These are phyloP conservation scores for Fusarium irregulare DNA, from an alignment of 2,329 filamentous ascomycete species.

Conservation along the genomic window DNA sequence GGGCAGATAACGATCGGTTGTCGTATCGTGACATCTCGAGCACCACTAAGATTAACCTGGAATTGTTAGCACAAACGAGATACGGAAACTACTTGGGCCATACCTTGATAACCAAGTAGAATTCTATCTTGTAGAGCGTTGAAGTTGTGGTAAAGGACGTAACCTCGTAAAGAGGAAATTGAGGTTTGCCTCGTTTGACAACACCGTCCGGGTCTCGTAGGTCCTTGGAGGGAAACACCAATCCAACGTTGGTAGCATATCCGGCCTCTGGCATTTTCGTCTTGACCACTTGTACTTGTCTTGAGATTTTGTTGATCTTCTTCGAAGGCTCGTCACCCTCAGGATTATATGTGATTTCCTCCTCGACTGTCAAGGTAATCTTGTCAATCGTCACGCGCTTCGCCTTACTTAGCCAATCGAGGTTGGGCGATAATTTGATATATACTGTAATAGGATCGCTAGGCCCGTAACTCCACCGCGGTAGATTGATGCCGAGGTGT, in stretches of 20 bases:
- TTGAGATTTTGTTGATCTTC: constrained; percentile 87
- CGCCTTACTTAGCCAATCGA: constrained; percentile 90
- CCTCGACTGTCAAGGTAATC: constrained; percentile 92
- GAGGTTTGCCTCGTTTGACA: constrained; percentile 83
- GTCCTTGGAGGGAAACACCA: constrained; percentile 92
- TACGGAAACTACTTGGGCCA: constrained; percentile 1
- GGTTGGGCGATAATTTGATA: constrained; percentile 92
- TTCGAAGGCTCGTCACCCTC: constrained; percentile 95
- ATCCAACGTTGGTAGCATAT: constrained; percentile 90
- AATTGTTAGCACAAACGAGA: constrained; percentile 38
- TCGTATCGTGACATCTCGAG: constrained; percentile 86
- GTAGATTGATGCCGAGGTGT: constrained; percentile 89
- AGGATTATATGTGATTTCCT: constrained; percentile 98
- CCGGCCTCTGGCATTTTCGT: constrained; percentile 90
- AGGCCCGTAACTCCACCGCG: constrained; percentile 96
- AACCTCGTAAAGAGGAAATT: constrained; percentile 89
- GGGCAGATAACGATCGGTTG: constrained; percentile 97
- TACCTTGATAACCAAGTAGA: constrained; percentile 95
- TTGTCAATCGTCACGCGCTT: constrained; percentile 93
- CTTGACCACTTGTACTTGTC: constrained; percentile 83
- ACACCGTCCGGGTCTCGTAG: constrained; percentile 88
- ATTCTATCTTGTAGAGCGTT: constrained; percentile 97
- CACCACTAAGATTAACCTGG: constrained; percentile 87
- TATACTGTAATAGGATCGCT: constrained; percentile 95
- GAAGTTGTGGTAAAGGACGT: constrained; percentile 93